phyloP scores from a whole-genome alignment of 108 stramenopile genomes.

The Aurantiochytrium sp. region DNA sequence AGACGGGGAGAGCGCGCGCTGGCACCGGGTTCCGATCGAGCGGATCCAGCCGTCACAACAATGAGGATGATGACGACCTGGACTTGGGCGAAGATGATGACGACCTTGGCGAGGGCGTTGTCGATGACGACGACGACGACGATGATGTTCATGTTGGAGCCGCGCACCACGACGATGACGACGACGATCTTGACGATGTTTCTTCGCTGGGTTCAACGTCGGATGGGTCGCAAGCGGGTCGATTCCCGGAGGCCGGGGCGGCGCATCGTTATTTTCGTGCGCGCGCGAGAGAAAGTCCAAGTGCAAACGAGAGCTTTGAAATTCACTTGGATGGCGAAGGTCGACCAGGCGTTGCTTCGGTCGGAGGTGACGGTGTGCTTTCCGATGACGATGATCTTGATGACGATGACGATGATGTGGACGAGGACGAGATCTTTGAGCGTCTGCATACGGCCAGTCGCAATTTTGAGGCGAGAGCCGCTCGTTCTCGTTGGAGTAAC shows the following conservation, averaged over 20 bases:
- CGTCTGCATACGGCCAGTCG: not conserved
- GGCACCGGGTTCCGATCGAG: too few relatives aligned
- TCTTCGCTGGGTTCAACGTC: not conserved
- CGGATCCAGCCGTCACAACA: not conserved
- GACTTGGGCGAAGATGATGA: too few relatives aligned
- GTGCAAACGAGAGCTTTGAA: not conserved
- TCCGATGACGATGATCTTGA: not conserved
- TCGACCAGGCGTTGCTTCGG: not conserved
- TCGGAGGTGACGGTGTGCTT: not conserved
- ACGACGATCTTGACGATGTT: not conserved
- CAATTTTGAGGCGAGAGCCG: too few relatives aligned
- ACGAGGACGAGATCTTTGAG: not conserved
- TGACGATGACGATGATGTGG: not conserved
- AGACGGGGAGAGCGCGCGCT: not conserved
- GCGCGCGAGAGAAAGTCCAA: too few relatives aligned
- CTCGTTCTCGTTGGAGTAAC: too few relatives aligned
- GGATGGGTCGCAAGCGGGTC: not conserved
- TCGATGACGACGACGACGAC: conserved; percentile 7
- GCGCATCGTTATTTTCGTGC: not conserved
- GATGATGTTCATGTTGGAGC: conserved; percentile 32
- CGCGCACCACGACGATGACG: not conserved
- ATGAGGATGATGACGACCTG: not conserved
- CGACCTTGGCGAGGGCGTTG: not conserved
- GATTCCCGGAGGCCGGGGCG: not conserved
- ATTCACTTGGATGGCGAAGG: not conserved